Evolutionary conservation across 2,329 filamentous ascomycete species (phyloP), one percentile per base, ranked within the genome.

Genomic region (Neophaeococcomyces aloes): DNA sequence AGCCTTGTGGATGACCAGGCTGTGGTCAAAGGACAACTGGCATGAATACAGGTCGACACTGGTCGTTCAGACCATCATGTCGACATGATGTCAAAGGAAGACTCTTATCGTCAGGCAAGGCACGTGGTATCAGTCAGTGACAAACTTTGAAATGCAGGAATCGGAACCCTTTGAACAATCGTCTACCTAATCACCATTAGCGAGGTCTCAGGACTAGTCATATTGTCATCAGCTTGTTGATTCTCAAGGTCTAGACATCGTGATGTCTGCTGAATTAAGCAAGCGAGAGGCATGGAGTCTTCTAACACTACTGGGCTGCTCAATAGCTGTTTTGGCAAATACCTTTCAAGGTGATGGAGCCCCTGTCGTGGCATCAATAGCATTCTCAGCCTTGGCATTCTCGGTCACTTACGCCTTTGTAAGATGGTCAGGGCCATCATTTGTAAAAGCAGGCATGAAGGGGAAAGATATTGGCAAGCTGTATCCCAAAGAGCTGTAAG

Each of bases 351-450:
- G 78, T 54, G 83, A 94, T 64, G 88, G 87, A 53, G 86, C 91
- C 55, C 89, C 91, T 29, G 75, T 98, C 56, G 73, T 93, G 53
- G 89, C 87, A 7, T 94, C 86, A 1, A 69, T 94, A 45, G 86
- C 88, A 13, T 82, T 96, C 56, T 91, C 86, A 57, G 77, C 82
- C 17, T 71, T 94, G 53, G 87, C 85, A 29, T 98, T 94, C 61
- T 72, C 81, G 3, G 78, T 82, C 37, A 79, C 79, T 48, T 96
- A 85, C 63, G 79, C 84, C 57, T 77, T 95, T 68, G 89, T 96
- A 63, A 74, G 83, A 69, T 96, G 89, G 89, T 81, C 95, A 4
- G 89, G 89, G 1, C 80, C 85, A 44, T 81, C 83, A 1, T 96
- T 98, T 62, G 81, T 95, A 61, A 79, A 76, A 54, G 85, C 85